Conservation (phyloP, 2,329 filamentous ascomycete species). For the Botryotinia narcissicola region DNA sequence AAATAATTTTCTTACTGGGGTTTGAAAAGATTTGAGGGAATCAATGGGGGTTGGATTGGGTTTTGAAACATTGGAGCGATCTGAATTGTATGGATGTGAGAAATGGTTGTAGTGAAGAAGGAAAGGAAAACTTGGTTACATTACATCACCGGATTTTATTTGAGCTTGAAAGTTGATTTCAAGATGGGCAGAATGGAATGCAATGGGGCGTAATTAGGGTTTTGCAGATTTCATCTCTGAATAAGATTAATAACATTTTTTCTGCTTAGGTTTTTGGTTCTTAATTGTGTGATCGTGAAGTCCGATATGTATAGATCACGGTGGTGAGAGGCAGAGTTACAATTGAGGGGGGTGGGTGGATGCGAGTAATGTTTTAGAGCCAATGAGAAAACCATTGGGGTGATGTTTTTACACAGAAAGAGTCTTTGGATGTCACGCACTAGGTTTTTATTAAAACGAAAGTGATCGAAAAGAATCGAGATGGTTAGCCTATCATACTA, state of each 20-base stretch:
- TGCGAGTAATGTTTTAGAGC: not conserved
- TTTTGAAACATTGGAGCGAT: slow-evolving; percentile 8
- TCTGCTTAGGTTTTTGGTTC: too few species aligned
- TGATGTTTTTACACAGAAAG: not conserved
- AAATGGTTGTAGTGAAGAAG: not conserved
- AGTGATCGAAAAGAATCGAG: not conserved
- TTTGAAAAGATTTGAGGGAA: not conserved
- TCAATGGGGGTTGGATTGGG: slow-evolving; percentile 1
- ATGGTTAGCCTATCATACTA: not conserved
- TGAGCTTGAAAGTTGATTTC: not conserved
- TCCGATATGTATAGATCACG: not conserved
- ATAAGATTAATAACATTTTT: not conserved
- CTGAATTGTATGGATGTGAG: slow-evolving; percentile 9
- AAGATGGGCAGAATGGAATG: not conserved
- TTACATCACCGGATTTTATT: not conserved
- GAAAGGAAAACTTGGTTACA: slow-evolving; percentile 4
- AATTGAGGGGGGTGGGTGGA: not conserved
- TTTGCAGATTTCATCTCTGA: not conserved
- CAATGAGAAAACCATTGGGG: not conserved
- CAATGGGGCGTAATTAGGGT: slow-evolving; percentile 1
- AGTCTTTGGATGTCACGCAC: not conserved
- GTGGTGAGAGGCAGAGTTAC: not conserved
- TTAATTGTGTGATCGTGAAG: not conserved
- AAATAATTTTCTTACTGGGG: not conserved
- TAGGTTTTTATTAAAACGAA: not conserved